A percentile compares a stretch with the other conserved stretches of the same genome.
Evolutionary conservation across 2,329 filamentous ascomycete genomes (phyloP).

Genomic region (Apiospora sp.): DNA sequence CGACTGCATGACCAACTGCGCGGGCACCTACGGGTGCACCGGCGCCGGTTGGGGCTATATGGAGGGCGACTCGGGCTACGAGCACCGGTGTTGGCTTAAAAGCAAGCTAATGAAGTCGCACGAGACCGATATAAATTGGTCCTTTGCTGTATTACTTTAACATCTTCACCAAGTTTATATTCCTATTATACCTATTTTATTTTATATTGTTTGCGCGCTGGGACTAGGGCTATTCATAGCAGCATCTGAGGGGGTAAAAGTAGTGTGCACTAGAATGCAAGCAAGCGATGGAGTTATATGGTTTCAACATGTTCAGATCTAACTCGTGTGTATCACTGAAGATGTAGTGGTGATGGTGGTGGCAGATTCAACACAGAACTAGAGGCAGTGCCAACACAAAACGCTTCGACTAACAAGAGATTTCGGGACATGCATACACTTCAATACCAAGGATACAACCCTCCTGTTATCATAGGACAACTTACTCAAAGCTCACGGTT

Average conservation of each 20-base stretch:
- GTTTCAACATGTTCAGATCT: background rate
- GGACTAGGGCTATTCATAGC: background rate
- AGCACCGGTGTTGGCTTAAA: slow-evolving; percentile 56
- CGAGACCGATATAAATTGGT: slow-evolving; percentile 47
- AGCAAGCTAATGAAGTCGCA: slow-evolving; percentile 44
- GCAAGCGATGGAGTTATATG: slow-evolving; percentile 6
- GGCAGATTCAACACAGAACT: background rate
- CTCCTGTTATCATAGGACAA: no score
- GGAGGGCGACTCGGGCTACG: slow-evolving; percentile 47
- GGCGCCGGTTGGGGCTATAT: slow-evolving; percentile 56
- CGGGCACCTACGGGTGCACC: slow-evolving; percentile 46
- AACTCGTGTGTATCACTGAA: background rate
- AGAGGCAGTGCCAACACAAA: background rate
- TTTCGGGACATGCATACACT: no score
- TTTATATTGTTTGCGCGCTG: background rate
- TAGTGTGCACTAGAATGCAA: background rate
- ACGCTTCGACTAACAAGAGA: background rate
- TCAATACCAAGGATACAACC: no score
- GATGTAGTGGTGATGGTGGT: background rate
- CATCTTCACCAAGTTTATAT: background rate
- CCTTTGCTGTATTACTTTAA: slow-evolving; percentile 51
- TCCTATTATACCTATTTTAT: background rate
- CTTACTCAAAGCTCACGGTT: no score
- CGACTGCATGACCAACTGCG: slow-evolving; percentile 55
- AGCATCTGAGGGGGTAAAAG: background rate